Base-by-base conservation (phyloP, 495 filamentous ascomycete genomes). In the Penicillium salamii region DNA sequence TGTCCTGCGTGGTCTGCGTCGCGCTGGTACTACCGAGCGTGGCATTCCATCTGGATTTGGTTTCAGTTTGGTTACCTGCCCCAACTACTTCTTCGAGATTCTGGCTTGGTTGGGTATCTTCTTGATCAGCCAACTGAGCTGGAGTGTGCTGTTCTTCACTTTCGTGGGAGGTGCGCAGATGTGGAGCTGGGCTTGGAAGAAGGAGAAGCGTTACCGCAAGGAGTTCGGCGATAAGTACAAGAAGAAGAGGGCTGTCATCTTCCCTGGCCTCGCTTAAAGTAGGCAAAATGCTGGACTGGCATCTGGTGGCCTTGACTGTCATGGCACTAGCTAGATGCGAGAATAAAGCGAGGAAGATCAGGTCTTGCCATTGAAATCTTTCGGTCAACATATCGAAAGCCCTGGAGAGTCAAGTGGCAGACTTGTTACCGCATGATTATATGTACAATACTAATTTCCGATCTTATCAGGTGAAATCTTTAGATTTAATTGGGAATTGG, bases 21-120 rank as follows among this genome's bases (percentile, higher is more conserved):
- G 82, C 31, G 77, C 78, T n/a, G 91, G 91, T 40, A 85, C 84
- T 48, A 96, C 84, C 5, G 88, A 95, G 55, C 74, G 90, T 14
- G 90, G 89, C 51, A 95, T 98, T 62, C 93, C 93, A 0, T 71
- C 74, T 32, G 92, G 92, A 15, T 81, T 90, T 47, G 90, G 90
- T n/a, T 97, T 96, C 71, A 74, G 70, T 59, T 58, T 81, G 32
- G 93, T 97, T 33, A 98, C 93, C 11, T 95, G 90, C 78, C 93
- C 93, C 18, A 98, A 98, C 76, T 98, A 98, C 71, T 80, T 91
- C 71, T 98, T 96, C 61, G 93, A 98, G 77, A 78, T 85, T 11
- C 55, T 93, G 31, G 80, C 89, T 1, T 98, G 93, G 93, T 43
- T 86, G 14, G 90, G 89, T 35, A 75, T 97, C 13, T 75, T 71